Evolutionary conservation across 192 early-diverging fungal genomes (phyloP).

Genomic region (Mortierella antarctica): DNA sequence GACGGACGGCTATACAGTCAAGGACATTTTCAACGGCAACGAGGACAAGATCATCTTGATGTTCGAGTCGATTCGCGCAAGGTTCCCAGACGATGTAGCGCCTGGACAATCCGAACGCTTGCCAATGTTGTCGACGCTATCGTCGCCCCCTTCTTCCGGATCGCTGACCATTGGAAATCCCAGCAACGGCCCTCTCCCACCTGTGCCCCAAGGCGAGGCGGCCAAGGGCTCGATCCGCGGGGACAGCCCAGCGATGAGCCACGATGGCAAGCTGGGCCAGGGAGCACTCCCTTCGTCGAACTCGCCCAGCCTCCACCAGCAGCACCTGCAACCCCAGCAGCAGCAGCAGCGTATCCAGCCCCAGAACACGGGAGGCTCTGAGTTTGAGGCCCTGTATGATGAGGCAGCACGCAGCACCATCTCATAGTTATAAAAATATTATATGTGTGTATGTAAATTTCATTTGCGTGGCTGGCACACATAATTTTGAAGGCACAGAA

Average conservation of each 20-base stretch:
- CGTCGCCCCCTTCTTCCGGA: background rate
- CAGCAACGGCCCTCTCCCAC: background rate
- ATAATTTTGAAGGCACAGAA: no score
- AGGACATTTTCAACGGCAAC: conserved; percentile 59
- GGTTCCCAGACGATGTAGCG: conserved; percentile 25
- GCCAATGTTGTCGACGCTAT: background rate
- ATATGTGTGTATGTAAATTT: background rate
- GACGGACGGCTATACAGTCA: conserved; percentile 66
- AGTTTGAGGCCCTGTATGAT: conserved; percentile 47
- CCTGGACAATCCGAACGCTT: no score
- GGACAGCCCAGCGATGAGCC: conserved; percentile 2
- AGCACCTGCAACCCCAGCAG: conserved; percentile 1
- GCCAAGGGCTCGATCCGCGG: conserved; percentile 21
- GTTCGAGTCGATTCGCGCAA: conserved; percentile 39
- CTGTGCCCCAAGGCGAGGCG: conserved; percentile 5
- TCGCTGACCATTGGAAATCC: background rate
- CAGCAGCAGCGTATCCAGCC: conserved; percentile 9
- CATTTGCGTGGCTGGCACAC: no score
- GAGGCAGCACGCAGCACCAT: conserved; percentile 51
- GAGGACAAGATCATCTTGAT: conserved; percentile 44
- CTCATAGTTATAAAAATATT: conserved; percentile 11
- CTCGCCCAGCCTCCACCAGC: conserved; percentile 2
- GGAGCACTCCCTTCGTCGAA: background rate
- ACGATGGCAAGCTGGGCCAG: background rate
- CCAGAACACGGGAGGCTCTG: conserved; percentile 29